Evolutionary conservation across 495 filamentous ascomycete species (phyloP).

Genomic region (Haplographium delicatum): DNA sequence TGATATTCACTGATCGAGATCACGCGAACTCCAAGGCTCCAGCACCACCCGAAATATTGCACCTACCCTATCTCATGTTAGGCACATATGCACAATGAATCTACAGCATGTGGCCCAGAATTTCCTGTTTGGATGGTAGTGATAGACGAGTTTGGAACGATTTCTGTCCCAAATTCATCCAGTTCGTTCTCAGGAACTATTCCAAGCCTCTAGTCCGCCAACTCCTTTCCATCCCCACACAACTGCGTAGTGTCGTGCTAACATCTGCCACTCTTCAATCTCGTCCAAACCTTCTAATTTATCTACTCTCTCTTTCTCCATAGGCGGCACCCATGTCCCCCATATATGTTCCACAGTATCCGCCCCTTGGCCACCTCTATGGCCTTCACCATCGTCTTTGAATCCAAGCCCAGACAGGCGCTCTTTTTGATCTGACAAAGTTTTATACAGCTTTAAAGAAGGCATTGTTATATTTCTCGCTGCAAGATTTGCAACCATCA

Average conservation of each 20-base stretch:
- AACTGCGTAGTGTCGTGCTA: conserved; percentile 87
- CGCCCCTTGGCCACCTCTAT: conserved; percentile 42
- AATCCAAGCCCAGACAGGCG: conserved; percentile 63
- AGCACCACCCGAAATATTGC: no score
- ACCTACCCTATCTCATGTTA: no score
- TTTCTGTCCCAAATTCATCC: no score
- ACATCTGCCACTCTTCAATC: conserved; percentile 86
- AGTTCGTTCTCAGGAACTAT: neutral
- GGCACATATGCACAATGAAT: no score
- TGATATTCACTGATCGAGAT: no score
- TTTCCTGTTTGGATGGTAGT: no score
- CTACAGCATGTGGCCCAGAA: no score
- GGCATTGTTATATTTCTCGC: conserved; percentile 79
- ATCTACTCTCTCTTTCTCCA: conserved; percentile 78
- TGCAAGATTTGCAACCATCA: conserved; percentile 88
- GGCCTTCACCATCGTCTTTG: conserved; percentile 5
- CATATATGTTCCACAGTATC: conserved; percentile 71
- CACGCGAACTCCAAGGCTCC: no score
- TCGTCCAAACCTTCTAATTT: conserved; percentile 86
- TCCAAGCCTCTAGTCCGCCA: conserved; percentile 12
- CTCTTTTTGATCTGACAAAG: conserved; percentile 56
- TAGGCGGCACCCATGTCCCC: conserved; percentile 60
- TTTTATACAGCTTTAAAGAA: conserved; percentile 67
- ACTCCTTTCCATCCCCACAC: conserved; percentile 55
- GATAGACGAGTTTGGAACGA: no score